Conservation (phyloP, 2,329 filamentous ascomycete genomes). For the Boeremia lycopersici region DNA sequence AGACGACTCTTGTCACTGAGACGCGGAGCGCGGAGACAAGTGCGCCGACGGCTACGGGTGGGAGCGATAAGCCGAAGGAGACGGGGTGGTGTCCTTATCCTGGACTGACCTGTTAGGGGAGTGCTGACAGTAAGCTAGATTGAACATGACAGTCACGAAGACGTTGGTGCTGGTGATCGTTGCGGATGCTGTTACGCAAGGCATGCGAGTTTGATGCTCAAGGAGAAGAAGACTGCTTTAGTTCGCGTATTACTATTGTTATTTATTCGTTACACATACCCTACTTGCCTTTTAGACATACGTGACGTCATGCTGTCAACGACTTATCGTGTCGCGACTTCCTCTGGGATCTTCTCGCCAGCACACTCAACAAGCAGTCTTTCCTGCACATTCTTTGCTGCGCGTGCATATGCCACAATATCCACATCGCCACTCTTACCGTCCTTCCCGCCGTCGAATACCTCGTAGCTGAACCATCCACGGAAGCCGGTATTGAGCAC, state of each 20-base stretch:
- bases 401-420: slow-evolving; percentile 56
- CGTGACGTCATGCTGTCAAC: background rate
- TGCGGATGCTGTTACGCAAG: slow-evolving; percentile 1
- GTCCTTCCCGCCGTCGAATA: slow-evolving; percentile 67
- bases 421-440: slow-evolving; percentile 61
- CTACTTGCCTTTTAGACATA: background rate
- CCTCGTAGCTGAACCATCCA: slow-evolving; percentile 71
- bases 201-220: background rate
- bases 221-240: background rate
- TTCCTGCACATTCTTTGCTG: slow-evolving; percentile 58
- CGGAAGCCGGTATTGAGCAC: slow-evolving; percentile 71
- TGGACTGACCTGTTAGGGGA: background rate
- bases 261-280: slow-evolving; percentile 1
- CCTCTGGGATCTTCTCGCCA: slow-evolving; percentile 24
- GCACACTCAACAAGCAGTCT: slow-evolving; percentile 44
- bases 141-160: background rate
- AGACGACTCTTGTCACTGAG: slow-evolving; percentile 23
- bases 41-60: background rate
- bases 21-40: slow-evolving; percentile 1
- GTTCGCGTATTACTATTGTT: background rate
- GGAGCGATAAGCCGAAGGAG: slow-evolving; percentile 1
- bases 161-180: slow-evolving; percentile 10
- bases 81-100: slow-evolving; percentile 28
- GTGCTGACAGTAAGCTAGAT: background rate
- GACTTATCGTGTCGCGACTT: slow-evolving; percentile 19